Conservation (phyloP, 2,329 filamentous ascomycete species). For the Arthrocladium fulminans region DNA sequence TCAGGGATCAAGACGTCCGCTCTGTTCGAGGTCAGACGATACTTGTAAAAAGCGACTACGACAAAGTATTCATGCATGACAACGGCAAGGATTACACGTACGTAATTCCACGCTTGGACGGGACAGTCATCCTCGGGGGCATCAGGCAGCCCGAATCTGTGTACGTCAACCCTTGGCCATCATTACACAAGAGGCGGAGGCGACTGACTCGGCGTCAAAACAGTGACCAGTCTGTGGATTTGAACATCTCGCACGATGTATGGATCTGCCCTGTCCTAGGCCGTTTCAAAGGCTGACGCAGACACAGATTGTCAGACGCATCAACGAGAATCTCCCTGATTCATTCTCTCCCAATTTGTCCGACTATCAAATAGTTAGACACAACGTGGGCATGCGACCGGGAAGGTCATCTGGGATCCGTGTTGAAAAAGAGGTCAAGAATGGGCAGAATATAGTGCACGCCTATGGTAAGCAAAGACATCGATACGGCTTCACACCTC, state of each 20-base stretch:
- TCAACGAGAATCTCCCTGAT: constrained; percentile 20
- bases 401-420: constrained; percentile 20
- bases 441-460: constrained; percentile 26
- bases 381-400: constrained; percentile 24
- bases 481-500: not conserved
- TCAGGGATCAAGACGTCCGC: constrained; percentile 17
- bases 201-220: not conserved
- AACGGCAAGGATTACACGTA: constrained; percentile 24
- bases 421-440: constrained; percentile 24
- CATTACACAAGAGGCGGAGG: not conserved
- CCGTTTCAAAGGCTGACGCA: constrained; percentile 1
- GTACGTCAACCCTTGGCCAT: constrained; percentile 1
- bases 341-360: constrained; percentile 16
- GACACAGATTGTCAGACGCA: constrained; percentile 19
- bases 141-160: constrained; percentile 15
- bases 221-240: constrained; percentile 2
- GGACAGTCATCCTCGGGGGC: constrained; percentile 23
- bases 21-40: constrained; percentile 24
- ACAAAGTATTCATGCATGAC: constrained; percentile 21
- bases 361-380: constrained; percentile 20
- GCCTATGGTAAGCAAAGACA: constrained; percentile 21
- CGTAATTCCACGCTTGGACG: constrained; percentile 21
- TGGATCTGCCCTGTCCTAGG: not conserved
- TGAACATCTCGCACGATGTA: constrained; percentile 8
- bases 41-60: constrained; percentile 19